Conservation (phyloP, 306 rosid species). For the Cicer yamashitae region DNA sequence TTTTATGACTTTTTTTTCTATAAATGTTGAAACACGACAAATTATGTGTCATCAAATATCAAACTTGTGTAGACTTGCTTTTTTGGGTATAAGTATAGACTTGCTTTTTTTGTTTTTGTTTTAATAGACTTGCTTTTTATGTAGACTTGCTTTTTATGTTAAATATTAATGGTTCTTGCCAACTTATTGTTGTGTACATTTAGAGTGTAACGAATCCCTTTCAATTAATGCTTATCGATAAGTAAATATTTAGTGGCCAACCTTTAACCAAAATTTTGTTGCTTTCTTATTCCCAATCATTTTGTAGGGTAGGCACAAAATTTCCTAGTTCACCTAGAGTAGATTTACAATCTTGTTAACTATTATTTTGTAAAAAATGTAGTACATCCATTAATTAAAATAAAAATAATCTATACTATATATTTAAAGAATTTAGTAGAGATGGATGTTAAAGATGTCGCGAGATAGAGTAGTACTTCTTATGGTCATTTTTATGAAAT, state of each 20-base stretch:
- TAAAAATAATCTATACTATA: no score
- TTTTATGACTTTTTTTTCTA: background rate
- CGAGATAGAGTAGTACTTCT: no score
- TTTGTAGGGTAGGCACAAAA: conserved; percentile 19
- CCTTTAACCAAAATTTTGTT: conserved; percentile 39
- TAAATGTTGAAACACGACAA: conserved; percentile 11
- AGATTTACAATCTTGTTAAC: conserved; percentile 19
- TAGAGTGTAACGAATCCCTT: conserved; percentile 2
- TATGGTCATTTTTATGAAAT: no score
- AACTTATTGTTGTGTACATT: background rate
- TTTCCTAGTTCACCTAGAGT: conserved; percentile 16
- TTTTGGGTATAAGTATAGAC: background rate
- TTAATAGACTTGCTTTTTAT: background rate
- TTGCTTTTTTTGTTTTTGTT: background rate
- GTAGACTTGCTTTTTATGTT: background rate
- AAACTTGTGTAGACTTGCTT: background rate
- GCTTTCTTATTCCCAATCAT: conserved; percentile 35
- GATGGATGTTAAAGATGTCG: no score
- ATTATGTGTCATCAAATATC: background rate
- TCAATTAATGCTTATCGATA: background rate
- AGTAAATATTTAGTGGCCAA: conserved; percentile 12
- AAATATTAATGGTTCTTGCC: background rate
- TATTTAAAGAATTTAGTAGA: background rate
- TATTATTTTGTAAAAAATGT: background rate
- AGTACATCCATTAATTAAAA: background rate